Evolutionary conservation across 1,284 basidiomycete genomes (phyloP), one percentile per base, ranked within the genome.

Genomic region (Boletus hoseneyae): DNA sequence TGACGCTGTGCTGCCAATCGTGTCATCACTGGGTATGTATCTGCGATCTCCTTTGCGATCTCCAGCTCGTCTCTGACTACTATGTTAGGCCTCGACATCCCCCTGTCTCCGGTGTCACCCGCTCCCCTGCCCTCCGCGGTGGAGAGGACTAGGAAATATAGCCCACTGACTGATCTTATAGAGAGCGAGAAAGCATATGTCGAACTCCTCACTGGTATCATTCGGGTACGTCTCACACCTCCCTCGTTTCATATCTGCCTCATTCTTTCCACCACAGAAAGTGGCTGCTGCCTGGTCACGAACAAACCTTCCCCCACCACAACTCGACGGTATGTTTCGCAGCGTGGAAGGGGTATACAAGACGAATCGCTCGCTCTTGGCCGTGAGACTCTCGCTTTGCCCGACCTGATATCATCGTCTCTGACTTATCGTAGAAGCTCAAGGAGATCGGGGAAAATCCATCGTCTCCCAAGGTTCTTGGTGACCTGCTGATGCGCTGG

Each of bases 401-500:
- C 23, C 21, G 18, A 30, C 47, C 12, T 35, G 23, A 42, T 42
- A 33, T 41, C 12, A 23, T 53, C 27, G 10, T 39, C 7, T 46
- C 57, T 63, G 25, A 65, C 48, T 41, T 27, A 42, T 32, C 47
- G 19, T 66, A 96, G 93, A 90, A 90, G 79, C 75, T 99, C 53
- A 93, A 90, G 68, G 94, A 97, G 56, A 95, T 99, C 53, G 96
- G 93, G 8, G 83, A 89, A 39, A 93, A 89, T 69, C 94, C 95
- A 0, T 85, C 92, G 1, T 92, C 90, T n/a, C 93, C 96, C 13
- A 97, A 96, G 66, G 93, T 90, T 11, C 78, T 99, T 18, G 96
- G 96, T 42, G 96, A 98, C 69, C 73, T 99, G 42, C 77, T 99
- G 51, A 97, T 98, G 90, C 86, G 90, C 71, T 99, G 95, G 96